Conservation (phyloP, 2,329 filamentous ascomycete species). For the Trichoderma lentiforme region DNA sequence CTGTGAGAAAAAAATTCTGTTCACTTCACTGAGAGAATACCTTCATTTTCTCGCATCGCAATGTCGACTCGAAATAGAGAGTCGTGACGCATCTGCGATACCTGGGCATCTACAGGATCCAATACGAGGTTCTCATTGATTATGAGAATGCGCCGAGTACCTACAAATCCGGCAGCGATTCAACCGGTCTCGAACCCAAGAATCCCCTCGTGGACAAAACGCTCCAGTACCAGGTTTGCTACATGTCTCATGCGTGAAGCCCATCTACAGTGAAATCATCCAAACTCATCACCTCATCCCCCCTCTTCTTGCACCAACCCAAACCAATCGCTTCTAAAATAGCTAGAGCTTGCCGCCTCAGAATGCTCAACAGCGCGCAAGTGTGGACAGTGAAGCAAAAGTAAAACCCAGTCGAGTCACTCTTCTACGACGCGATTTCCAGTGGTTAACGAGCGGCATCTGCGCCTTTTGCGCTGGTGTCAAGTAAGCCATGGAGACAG, state of each 20-base stretch:
- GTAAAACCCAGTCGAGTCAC: constrained; percentile 36
- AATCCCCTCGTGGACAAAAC: not conserved
- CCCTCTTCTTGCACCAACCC: not conserved
- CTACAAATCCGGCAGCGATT: not conserved
- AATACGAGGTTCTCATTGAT: not conserved
- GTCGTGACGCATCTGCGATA: not conserved
- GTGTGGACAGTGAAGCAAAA: constrained; percentile 70
- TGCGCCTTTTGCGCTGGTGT: constrained; percentile 26
- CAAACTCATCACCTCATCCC: not conserved
- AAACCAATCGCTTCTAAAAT: constrained; percentile 50
- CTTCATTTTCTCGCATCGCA: not conserved
- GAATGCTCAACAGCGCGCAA: constrained; percentile 53
- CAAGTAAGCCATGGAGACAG: constrained; percentile 39
- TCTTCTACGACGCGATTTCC: constrained; percentile 28
- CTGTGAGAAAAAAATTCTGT: not conserved
- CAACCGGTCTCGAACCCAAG: not conserved
- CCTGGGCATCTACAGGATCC: not conserved
- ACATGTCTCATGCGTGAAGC: not conserved
- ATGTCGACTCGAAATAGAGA: not conserved
- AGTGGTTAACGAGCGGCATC: constrained; percentile 31
- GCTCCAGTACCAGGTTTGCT: not conserved
- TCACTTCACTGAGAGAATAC: not conserved
- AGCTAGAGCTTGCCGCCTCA: constrained; percentile 65
- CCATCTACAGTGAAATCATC: not conserved
- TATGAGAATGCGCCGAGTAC: not conserved